phyloP scores from a whole-genome alignment of 2,329 filamentous ascomycete species.

The Neobulgaria alba region DNA sequence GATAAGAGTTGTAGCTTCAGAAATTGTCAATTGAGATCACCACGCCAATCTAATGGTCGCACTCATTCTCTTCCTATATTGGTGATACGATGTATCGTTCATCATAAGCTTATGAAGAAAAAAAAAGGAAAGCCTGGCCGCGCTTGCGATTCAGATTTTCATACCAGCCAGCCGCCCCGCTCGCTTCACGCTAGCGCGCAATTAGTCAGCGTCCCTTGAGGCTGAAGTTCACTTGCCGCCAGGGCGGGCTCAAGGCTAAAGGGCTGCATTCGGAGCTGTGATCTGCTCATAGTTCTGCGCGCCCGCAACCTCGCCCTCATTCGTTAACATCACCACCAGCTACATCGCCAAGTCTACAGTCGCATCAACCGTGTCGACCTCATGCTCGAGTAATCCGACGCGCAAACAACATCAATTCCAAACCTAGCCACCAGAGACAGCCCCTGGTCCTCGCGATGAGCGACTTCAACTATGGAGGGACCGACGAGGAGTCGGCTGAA shows the following conservation, averaged over 20 bases:
- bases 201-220: constrained; percentile 4
- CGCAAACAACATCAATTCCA: too few relatives aligned
- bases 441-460: constrained; percentile 43
- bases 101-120: constrained; percentile 46
- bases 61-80: constrained; percentile 66
- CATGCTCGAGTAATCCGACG: too few relatives aligned
- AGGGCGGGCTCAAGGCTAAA: neutral
- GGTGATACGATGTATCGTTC: constrained; percentile 44
- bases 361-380: too few relatives aligned
- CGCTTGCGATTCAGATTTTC: neutral
- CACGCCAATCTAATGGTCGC: constrained; percentile 31
- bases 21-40: constrained; percentile 54
- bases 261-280: too few relatives aligned
- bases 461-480: constrained; percentile 64
- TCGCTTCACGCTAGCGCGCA: neutral
- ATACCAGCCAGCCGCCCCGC: neutral
- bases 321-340: too few relatives aligned
- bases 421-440: too few relatives aligned
- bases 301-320: too few relatives aligned
- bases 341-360: too few relatives aligned
- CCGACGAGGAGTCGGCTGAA: constrained; percentile 74
- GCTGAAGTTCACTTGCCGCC: constrained; percentile 8
- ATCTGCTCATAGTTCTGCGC: too few relatives aligned
- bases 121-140: constrained; percentile 8
- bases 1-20: constrained; percentile 43